Percentiles rank a stretch among this genome's conserved stretches.
phyloP scores from a whole-genome alignment of 2,329 filamentous ascomycete genomes.

The Alternaria infectoria region DNA sequence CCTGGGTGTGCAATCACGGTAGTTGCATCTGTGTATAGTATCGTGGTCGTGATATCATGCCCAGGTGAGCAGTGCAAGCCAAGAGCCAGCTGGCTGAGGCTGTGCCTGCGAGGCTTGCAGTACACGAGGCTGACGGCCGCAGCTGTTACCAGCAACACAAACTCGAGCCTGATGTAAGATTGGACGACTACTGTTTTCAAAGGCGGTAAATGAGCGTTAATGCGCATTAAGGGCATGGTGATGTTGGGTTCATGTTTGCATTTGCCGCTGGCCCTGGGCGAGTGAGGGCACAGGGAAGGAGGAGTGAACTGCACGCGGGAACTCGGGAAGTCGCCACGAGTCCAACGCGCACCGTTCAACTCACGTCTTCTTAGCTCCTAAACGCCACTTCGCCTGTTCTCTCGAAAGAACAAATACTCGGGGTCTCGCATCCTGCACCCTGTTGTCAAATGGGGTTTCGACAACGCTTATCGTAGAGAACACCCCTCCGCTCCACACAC shows the following conservation, averaged over 20 bases:
- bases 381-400: background rate
- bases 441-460: background rate
- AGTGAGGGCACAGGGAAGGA: background rate
- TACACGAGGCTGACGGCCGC: background rate
- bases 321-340: background rate
- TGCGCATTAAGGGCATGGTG: background rate
- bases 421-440: background rate
- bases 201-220: background rate
- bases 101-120: background rate
- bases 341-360: background rate
- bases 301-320: background rate
- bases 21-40: background rate
- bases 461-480: background rate
- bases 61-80: background rate
- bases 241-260: background rate
- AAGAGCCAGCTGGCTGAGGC: background rate
- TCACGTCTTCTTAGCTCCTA: background rate
- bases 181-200: background rate
- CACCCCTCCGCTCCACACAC: background rate
- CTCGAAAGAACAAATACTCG: background rate
- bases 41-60: background rate
- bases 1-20: background rate
- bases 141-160: background rate
- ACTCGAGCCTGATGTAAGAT: background rate
- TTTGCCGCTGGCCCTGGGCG: background rate